Conservation (phyloP, 257 asterid species). For the Gentiana dahurica region DNA sequence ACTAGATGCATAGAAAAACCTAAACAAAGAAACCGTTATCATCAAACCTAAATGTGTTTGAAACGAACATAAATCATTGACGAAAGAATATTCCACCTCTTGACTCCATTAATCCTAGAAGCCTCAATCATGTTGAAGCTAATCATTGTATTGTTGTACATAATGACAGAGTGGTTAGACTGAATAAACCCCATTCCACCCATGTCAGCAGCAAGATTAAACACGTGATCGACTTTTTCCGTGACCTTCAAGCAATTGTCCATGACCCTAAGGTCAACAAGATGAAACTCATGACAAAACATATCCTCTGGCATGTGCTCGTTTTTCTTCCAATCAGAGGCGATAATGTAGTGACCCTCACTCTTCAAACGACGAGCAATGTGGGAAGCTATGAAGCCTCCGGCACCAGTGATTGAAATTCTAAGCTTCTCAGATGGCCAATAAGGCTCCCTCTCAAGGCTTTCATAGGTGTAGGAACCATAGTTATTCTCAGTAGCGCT, state of each 20-base stretch:
- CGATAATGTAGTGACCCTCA: slow-evolving; percentile 85
- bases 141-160: slow-evolving; percentile 89
- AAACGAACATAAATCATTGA: background rate
- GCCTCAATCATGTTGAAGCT: slow-evolving; percentile 96
- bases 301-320: slow-evolving; percentile 94
- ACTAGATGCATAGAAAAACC: slow-evolving; percentile 94
- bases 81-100: slow-evolving; percentile 34
- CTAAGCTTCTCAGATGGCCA: slow-evolving; percentile 80
- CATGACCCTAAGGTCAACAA: slow-evolving; percentile 88
- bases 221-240: slow-evolving; percentile 61
- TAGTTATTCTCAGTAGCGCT: slow-evolving; percentile 40
- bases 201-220: slow-evolving; percentile 95
- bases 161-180: slow-evolving; percentile 87
- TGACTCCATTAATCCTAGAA: slow-evolving; percentile 59
- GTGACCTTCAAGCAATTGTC: slow-evolving; percentile 86
- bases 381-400: slow-evolving; percentile 88
- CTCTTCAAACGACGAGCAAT: slow-evolving; percentile 83
- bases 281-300: slow-evolving; percentile 92
- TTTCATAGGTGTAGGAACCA: slow-evolving; percentile 66
- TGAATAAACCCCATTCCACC: slow-evolving; percentile 97
- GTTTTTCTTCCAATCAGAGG: slow-evolving; percentile 91
- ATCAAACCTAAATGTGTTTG: background rate
- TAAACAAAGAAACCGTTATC: slow-evolving; percentile 10
- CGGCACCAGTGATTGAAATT: slow-evolving; percentile 83
- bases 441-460: slow-evolving; percentile 75